A percentile compares a stretch with the other conserved stretches of the same genome.
phyloP scores from a whole-genome alignment of 352 stramenopile genomes.

The Thalassiosira gravida region DNA sequence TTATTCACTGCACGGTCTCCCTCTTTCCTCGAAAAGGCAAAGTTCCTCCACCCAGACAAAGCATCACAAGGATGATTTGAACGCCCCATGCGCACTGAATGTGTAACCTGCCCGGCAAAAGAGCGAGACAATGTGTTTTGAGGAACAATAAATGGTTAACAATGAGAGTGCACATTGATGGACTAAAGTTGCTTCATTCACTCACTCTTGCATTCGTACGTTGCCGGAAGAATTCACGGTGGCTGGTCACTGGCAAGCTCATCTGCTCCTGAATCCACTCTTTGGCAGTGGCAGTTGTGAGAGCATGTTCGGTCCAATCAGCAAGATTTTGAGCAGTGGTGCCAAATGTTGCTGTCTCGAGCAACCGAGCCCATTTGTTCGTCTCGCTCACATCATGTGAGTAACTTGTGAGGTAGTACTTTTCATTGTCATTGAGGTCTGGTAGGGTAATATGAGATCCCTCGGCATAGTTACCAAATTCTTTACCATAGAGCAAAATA shows the following conservation, averaged over 20 bases:
- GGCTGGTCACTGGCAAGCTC: background rate
- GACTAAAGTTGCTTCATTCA: conserved; percentile 21
- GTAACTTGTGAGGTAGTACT: conserved; percentile 10
- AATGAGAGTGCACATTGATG: too few relatives aligned
- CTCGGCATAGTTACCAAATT: conserved; percentile 36
- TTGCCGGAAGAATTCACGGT: conserved; percentile 1
- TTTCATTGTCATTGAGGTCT: conserved; percentile 43
- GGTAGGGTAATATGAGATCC: conserved; percentile 7
- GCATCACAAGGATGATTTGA: conserved; percentile 58
- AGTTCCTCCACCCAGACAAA: conserved; percentile 56
- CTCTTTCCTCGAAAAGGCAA: conserved; percentile 60
- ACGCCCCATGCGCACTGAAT: conserved; percentile 35
- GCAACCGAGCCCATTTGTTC: conserved; percentile 57
- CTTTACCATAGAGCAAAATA: conserved; percentile 27
- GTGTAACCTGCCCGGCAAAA: conserved; percentile 58
- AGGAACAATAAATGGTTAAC: conserved; percentile 72
- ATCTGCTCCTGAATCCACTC: background rate
- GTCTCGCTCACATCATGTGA: conserved; percentile 23
- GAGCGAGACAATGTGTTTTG: conserved; percentile 64
- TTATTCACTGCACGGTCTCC: conserved; percentile 23
- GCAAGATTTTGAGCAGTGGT: conserved; percentile 30
- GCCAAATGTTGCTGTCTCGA: conserved; percentile 74
- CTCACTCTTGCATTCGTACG: conserved; percentile 34
- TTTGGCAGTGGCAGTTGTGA: conserved; percentile 16
- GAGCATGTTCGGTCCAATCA: conserved; percentile 16